Evolutionary conservation across 345 rosid genomes (phyloP).

Genomic region (Gynandropsis gynandra): DNA sequence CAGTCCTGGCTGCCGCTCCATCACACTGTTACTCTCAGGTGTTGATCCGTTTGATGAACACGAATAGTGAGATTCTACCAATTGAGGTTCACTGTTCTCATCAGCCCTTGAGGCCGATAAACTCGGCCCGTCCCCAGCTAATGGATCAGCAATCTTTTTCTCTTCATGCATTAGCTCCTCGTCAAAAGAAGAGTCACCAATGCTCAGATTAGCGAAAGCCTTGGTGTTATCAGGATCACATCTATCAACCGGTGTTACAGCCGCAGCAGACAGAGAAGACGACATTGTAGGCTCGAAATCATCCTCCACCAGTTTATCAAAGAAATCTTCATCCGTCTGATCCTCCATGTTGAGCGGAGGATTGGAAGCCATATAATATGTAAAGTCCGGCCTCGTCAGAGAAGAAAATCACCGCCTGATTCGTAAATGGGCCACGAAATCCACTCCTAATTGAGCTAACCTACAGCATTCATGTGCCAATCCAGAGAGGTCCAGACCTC

Average conservation of each 20-base stretch:
- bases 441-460: no score
- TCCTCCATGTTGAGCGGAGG: constrained; percentile 80
- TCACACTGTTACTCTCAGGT: constrained; percentile 8
- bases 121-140: constrained; percentile 4
- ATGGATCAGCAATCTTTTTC: constrained; percentile 18
- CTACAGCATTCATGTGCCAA: background rate
- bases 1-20: constrained; percentile 12
- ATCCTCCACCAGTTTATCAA: constrained; percentile 64
- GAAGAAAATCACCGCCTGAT: constrained; percentile 1
- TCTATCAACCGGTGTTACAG: constrained; percentile 19
- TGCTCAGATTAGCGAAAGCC: constrained; percentile 47
- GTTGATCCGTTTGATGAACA: constrained; percentile 10
- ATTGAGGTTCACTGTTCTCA: background rate
- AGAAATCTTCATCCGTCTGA: constrained; percentile 80
- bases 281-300: constrained; percentile 16
- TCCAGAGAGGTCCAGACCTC: constrained; percentile 16
- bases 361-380: constrained; percentile 49
- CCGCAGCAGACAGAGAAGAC: background rate
- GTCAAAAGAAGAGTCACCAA: constrained; percentile 26
- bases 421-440: no score
- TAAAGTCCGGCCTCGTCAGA: background rate
- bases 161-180: constrained; percentile 12
- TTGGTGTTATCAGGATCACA: constrained; percentile 38
- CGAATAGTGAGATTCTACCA: constrained; percentile 9
- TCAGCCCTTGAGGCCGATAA: constrained; percentile 3